Evolutionary conservation across 148 eudicot genomes (phyloP).

Genomic region (Drosera capensis): DNA sequence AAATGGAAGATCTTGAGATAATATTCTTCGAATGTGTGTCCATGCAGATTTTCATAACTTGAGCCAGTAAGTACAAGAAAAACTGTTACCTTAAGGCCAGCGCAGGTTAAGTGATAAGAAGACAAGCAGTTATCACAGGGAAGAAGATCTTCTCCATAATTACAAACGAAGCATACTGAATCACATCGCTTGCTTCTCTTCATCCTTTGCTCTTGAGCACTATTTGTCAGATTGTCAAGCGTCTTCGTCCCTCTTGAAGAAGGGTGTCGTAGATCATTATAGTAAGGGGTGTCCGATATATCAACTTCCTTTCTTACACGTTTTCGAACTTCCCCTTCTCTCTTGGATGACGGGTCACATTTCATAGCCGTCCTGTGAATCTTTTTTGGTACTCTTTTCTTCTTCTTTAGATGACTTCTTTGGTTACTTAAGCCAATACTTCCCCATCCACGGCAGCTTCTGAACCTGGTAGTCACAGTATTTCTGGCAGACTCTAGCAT

Average conservation of each 20-base stretch:
- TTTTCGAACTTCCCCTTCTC: slow-evolving; percentile 7
- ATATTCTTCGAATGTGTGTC: too few species aligned
- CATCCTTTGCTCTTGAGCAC: slow-evolving; percentile 13
- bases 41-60: not conserved
- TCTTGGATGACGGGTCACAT: slow-evolving; percentile 8
- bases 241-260: slow-evolving; percentile 14
- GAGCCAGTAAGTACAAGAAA: not conserved
- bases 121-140: slow-evolving; percentile 37
- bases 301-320: slow-evolving; percentile 2
- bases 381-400: slow-evolving; percentile 14
- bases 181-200: slow-evolving; percentile 18
- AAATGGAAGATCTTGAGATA: too few species aligned
- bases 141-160: slow-evolving; percentile 29
- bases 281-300: slow-evolving; percentile 3
- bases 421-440: slow-evolving; percentile 7
- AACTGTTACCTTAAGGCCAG: slow-evolving; percentile 21
- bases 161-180: slow-evolving; percentile 38
- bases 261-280: slow-evolving; percentile 7
- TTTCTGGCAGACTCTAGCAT: slow-evolving; percentile 10
- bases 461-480: slow-evolving; percentile 8
- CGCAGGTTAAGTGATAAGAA: slow-evolving; percentile 28
- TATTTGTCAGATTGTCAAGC: slow-evolving; percentile 8
- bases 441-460: slow-evolving; percentile 5
- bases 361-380: slow-evolving; percentile 10
- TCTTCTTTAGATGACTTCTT: slow-evolving; percentile 14